phyloP scores from a whole-genome alignment of 495 filamentous ascomycete genomes.

The Cercophora samala region DNA sequence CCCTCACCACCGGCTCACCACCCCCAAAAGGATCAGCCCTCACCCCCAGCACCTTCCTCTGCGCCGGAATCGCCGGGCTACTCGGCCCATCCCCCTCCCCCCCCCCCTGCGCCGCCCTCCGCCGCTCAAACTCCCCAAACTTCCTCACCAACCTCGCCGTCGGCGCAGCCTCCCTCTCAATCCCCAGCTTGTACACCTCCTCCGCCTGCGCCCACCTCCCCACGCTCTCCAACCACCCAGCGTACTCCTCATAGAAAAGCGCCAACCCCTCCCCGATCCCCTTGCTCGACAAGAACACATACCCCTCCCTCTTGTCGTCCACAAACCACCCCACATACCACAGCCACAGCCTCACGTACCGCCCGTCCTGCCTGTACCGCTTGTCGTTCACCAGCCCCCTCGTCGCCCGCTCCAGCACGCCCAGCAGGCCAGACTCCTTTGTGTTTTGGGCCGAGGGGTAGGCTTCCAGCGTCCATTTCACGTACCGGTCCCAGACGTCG shows the following conservation, averaged over 20 bases:
- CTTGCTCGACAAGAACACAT: conserved; percentile 75
- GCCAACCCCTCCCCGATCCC: conserved; percentile 82
- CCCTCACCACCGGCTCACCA: conserved; percentile 40
- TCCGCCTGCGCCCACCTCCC: conserved; percentile 89
- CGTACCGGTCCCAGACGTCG: conserved; percentile 93
- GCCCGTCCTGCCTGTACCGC: conserved; percentile 91
- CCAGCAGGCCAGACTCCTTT: conserved; percentile 82
- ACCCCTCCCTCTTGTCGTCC: conserved; percentile 83
- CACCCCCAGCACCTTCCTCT: conserved; percentile 78
- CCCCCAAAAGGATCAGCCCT: conserved; percentile 77
- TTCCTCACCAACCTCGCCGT: conserved; percentile 77
- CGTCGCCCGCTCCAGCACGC: conserved; percentile 86
- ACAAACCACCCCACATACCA: conserved; percentile 91
- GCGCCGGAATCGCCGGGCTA: conserved; percentile 79
- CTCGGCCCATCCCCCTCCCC: conserved; percentile 59
- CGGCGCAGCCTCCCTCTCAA: conserved; percentile 84
- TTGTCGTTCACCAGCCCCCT: conserved; percentile 76
- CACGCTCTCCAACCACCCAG: conserved; percentile 80
- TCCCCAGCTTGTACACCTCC: conserved; percentile 84
- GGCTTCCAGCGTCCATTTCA: conserved; percentile 91
- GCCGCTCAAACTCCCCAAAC: conserved; percentile 82
- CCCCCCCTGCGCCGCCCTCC: conserved; percentile 61
- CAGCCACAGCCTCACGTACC: conserved; percentile 90
- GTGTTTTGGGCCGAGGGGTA: conserved; percentile 93
- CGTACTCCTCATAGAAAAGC: conserved; percentile 97